Conservation (phyloP, 2,329 filamentous ascomycete species). For the Podosphaera leucotricha region DNA sequence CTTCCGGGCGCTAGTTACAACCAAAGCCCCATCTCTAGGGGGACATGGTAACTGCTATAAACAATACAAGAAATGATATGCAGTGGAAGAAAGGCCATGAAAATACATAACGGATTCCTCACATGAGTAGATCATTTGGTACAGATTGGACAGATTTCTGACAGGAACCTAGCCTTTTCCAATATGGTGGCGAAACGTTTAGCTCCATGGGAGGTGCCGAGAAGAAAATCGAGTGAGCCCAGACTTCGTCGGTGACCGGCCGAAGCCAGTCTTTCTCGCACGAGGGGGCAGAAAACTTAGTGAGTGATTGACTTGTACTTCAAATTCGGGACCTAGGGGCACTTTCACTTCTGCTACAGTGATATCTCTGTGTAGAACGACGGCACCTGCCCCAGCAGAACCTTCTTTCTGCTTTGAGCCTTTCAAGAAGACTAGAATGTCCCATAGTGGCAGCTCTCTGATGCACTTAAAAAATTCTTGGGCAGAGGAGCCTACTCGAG, state of each 20-base stretch:
- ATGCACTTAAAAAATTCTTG: too few species aligned
- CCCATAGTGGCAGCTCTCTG: too few species aligned
- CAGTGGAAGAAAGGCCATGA: background rate
- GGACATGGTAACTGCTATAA: too few species aligned
- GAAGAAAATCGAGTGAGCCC: background rate
- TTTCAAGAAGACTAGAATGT: too few species aligned
- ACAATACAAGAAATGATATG: background rate
- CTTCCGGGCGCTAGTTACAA: too few species aligned
- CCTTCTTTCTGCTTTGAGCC: too few species aligned
- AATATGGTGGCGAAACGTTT: background rate
- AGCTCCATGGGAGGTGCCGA: background rate
- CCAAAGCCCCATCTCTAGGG: too few species aligned
- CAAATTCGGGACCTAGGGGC: too few species aligned
- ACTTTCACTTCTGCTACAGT: too few species aligned
- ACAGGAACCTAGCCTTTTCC: background rate
- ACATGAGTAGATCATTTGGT: background rate
- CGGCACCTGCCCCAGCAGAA: too few species aligned
- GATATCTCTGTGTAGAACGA: too few species aligned
- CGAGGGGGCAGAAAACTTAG: background rate
- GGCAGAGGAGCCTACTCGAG: too few species aligned
- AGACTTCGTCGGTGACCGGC: background rate
- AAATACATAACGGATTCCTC: background rate
- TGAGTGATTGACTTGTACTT: background rate
- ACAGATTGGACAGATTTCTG: background rate
- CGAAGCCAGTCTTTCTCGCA: background rate